Evolutionary conservation across 2,329 filamentous ascomycete genomes (phyloP).

Genomic region (Cladorrhinum sp.): DNA sequence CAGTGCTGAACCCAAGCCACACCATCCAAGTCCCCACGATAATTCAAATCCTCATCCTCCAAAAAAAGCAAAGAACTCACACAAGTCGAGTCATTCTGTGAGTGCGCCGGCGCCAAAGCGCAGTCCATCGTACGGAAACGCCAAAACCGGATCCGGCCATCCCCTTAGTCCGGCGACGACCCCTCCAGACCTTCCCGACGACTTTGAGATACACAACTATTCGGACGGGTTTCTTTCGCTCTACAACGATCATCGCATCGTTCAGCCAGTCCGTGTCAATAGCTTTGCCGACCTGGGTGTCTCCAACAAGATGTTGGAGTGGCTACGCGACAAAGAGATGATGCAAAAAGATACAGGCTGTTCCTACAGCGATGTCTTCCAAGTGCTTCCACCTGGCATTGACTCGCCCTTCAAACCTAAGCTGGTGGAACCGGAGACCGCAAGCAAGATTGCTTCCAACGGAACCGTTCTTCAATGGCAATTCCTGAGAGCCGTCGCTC

Average conservation of each 20-base stretch:
- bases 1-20: constrained; percentile 43
- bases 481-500: constrained; percentile 51
- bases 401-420: constrained; percentile 40
- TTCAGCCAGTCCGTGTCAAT: constrained; percentile 65
- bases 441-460: constrained; percentile 45
- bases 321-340: constrained; percentile 71
- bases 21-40: constrained; percentile 43
- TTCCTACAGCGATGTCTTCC: constrained; percentile 67
- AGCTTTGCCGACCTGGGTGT: constrained; percentile 73
- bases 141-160: constrained; percentile 55
- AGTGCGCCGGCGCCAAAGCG: constrained; percentile 65
- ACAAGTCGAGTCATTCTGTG: constrained; percentile 74
- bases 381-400: constrained; percentile 42
- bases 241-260: constrained; percentile 59
- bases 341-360: constrained; percentile 67
- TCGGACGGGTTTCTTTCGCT: constrained; percentile 72
- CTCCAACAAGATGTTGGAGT: constrained; percentile 70
- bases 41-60: constrained; percentile 53
- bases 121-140: constrained; percentile 62
- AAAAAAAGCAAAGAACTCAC: constrained; percentile 79
- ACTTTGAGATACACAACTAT: constrained; percentile 65
- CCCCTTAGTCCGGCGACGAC: constrained; percentile 74
- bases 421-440: constrained; percentile 48
- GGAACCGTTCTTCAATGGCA: constrained; percentile 68
- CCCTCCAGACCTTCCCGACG: constrained; percentile 61